Conservation (phyloP, 2,329 filamentous ascomycete species). For the Fusarium duplospermum region DNA sequence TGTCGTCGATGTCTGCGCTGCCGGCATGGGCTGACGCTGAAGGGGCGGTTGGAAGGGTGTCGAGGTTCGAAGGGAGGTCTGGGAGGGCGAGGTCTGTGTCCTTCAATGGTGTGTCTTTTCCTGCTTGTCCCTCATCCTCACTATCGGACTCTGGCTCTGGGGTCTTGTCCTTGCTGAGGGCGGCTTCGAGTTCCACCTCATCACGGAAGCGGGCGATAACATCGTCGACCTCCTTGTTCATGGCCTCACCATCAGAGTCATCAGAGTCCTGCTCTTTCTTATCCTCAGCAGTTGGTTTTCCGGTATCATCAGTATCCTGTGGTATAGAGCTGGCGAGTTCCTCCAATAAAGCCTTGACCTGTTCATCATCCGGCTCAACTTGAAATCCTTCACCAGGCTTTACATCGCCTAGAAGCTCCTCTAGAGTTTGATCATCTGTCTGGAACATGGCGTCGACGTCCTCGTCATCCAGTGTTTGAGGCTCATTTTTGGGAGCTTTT, state of each 20-base stretch:
- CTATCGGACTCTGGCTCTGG: slow-evolving; percentile 21
- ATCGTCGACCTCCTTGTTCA: slow-evolving; percentile 57
- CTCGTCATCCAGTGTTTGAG: slow-evolving; percentile 42
- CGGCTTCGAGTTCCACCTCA: slow-evolving; percentile 54
- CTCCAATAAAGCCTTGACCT: slow-evolving; percentile 53
- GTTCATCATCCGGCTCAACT: slow-evolving; percentile 43
- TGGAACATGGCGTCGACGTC: slow-evolving; percentile 55
- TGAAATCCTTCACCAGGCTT: slow-evolving; percentile 48
- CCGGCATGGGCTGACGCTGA: slow-evolving; percentile 26
- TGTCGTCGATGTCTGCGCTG: slow-evolving; percentile 53
- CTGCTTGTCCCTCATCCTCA: slow-evolving; percentile 25
- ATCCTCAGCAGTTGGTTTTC: no score
- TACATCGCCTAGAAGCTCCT: slow-evolving; percentile 62
- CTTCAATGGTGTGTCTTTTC: slow-evolving; percentile 25
- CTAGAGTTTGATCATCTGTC: slow-evolving; percentile 64
- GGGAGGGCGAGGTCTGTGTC: slow-evolving; percentile 55
- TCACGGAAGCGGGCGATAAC: slow-evolving; percentile 60
- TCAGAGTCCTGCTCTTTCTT: no score
- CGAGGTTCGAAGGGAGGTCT: slow-evolving; percentile 57
- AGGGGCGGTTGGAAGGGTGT: slow-evolving; percentile 48
- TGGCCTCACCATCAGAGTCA: slow-evolving; percentile 64
- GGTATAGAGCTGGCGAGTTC: slow-evolving; percentile 50
- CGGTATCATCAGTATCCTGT: no score
- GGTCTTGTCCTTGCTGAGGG: slow-evolving; percentile 28
- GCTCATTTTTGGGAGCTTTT: neutral